Conservation (phyloP, 345 rosid species). For the Salix purpurea region DNA sequence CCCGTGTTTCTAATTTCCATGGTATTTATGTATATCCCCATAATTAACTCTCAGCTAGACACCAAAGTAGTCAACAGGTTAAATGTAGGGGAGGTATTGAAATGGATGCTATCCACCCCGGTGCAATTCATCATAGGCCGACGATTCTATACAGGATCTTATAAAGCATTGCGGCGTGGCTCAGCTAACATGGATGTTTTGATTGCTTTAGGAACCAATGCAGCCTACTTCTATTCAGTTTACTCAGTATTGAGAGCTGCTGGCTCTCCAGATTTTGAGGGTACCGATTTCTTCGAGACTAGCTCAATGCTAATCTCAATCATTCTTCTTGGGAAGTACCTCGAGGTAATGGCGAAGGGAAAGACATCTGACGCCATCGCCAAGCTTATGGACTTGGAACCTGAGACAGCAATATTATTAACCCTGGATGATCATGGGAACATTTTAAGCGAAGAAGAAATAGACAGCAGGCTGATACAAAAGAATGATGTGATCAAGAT, state of each 20-base stretch:
- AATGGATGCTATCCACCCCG: conserved; percentile 73
- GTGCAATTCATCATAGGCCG: conserved; percentile 85
- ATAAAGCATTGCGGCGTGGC: conserved; percentile 70
- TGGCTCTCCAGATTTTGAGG: conserved; percentile 48
- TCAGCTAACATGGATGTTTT: conserved; percentile 96
- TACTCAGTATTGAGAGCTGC: conserved; percentile 80
- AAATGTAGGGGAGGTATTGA: conserved; percentile 51
- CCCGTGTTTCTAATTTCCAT: conserved; percentile 80
- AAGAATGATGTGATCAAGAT: conserved; percentile 74
- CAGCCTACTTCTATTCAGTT: conserved; percentile 83
- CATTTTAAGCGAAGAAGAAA: conserved; percentile 64
- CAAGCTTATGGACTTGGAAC: conserved; percentile 83
- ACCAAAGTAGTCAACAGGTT: conserved; percentile 71
- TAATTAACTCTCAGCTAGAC: conserved; percentile 51
- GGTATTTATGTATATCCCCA: conserved; percentile 80
- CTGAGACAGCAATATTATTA: conserved; percentile 66
- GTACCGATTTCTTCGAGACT: conserved; percentile 88
- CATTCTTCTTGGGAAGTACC: conserved; percentile 83
- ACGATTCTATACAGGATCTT: conserved; percentile 72
- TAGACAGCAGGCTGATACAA: conserved; percentile 75
- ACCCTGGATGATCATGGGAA: conserved; percentile 54
- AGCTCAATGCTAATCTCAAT: conserved; percentile 97
- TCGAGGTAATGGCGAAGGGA: conserved; percentile 83
- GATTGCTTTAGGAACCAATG: conserved; percentile 86
- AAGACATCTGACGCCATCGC: conserved; percentile 93